These are phyloP conservation scores for Dentipellis fragilis DNA, from an alignment of 768 basidiomycete genomes.

Conservation along the genomic window DNA sequence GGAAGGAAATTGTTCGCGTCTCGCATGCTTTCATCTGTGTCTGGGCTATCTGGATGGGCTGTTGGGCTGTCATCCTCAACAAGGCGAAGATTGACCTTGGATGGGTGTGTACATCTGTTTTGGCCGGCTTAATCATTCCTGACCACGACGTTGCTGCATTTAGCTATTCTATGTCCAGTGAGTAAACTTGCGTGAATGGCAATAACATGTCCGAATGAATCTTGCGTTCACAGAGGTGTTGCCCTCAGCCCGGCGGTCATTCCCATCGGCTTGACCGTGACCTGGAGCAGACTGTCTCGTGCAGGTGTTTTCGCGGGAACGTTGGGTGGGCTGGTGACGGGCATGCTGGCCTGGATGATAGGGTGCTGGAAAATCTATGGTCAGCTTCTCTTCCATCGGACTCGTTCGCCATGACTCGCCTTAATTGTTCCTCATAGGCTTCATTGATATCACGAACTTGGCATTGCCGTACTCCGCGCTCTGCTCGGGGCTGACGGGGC, in stretches of 20 bases:
- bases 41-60: constrained; percentile 27
- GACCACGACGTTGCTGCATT: neutral
- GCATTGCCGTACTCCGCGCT: constrained; percentile 26
- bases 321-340: constrained; percentile 29
- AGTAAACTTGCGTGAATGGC: constrained; percentile 6
- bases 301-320: constrained; percentile 31
- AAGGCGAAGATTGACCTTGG: constrained; percentile 36
- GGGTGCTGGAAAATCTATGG: constrained; percentile 40
- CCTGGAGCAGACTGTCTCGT: constrained; percentile 34
- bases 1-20: neutral
- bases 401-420: neutral
- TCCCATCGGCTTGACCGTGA: constrained; percentile 36
- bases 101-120: constrained; percentile 25
- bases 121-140: neutral
- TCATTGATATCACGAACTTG: constrained; percentile 24
- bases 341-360: constrained; percentile 42
- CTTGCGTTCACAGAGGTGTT: constrained; percentile 28
- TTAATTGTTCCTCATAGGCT: too few species aligned
- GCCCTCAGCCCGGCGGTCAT: constrained; percentile 41
- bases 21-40: neutral
- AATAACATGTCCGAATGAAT: neutral
- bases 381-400: neutral
- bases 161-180: constrained; percentile 39
- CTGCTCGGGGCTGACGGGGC: constrained; percentile 23
- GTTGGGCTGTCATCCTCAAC: constrained; percentile 29